Evolutionary conservation across 2,329 filamentous ascomycete genomes (phyloP), one percentile per base, ranked within the genome.

Genomic region (Neonectria faginata): DNA sequence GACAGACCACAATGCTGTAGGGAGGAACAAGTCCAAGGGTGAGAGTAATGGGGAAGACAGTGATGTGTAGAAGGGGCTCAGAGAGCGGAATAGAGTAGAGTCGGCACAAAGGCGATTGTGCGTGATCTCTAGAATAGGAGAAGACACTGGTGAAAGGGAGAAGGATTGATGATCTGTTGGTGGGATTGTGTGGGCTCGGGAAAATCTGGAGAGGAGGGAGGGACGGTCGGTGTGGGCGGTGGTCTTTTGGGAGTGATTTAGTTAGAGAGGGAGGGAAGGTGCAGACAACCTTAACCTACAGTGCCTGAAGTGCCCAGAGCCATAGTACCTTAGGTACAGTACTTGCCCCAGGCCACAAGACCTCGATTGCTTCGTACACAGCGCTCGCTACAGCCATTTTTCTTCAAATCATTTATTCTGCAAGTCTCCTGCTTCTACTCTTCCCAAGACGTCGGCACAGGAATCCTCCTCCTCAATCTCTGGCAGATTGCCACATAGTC

Each of bases 401-500:
- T 10, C 12, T 41, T 29, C 10, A 25, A 25, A 22, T 3, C 10
- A 7, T 25, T 14, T 41, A 16, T 14, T 36, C 33, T 5, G 33
- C 5, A 12, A 16, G 5, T 36, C 14, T 36, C 7, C 14, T 3
- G 3, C 8, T 41, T 51, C 16, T 29, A 36, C 36, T 65, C 45
- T 51, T 76, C 75, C 3, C 74, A 66, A 16, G 56, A 64, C 22
- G 70, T 76, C 2, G 80, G 79, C 57, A 83, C 76, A 0, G 84
- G 84, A 57, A 86, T 71, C 42, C 65, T 75, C 18, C 84, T 79
- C 70, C 81, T 79, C 66, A 86, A 66, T 36, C 84, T 76, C 57
- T 74, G 76, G 47, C 79, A 79, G 65, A 97, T 91, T 76, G 93
- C 89, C 51, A 91, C 81, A 74, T 91, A 96, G 68, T 92, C 85